These are phyloP conservation scores for Sphaerostilbella broomeana DNA, from an alignment of 2,329 filamentous ascomycete species.

Conservation along the genomic window DNA sequence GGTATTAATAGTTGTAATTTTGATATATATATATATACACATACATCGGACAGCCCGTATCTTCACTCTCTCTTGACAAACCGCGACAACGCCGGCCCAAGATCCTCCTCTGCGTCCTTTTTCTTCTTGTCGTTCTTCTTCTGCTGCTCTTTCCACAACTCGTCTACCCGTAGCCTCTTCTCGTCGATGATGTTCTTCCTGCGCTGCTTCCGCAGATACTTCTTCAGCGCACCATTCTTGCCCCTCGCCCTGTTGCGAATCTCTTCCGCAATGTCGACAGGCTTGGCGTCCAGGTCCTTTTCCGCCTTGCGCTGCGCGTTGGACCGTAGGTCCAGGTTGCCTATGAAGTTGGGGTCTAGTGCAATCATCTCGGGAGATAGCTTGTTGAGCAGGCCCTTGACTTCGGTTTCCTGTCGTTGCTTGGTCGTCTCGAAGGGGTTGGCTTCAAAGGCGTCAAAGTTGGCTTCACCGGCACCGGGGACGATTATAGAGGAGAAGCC, in stretches of 20 bases:
- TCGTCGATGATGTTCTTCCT: constrained; percentile 95
- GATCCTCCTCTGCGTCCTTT: constrained; percentile 59
- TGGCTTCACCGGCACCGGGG: constrained; percentile 91
- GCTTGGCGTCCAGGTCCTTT: constrained; percentile 69
- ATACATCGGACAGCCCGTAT: constrained; percentile 1
- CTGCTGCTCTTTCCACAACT: constrained; percentile 67
- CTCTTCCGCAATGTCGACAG: constrained; percentile 50
- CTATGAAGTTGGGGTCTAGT: constrained; percentile 85
- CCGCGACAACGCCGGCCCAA: constrained; percentile 79
- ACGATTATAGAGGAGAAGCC: constrained; percentile 89
- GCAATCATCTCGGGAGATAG: constrained; percentile 96
- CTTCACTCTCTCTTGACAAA: constrained; percentile 67
- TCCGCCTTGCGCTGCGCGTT: constrained; percentile 71
- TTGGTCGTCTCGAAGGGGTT: constrained; percentile 94
- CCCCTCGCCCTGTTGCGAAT: constrained; percentile 74
- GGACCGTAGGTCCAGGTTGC: constrained; percentile 75
- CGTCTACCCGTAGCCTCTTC: constrained; percentile 79
- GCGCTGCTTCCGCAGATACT: constrained; percentile 86
- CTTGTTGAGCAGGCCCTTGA: constrained; percentile 87
- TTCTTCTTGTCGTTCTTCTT: constrained; percentile 58
- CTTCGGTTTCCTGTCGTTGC: constrained; percentile 87
- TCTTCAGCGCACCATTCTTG: constrained; percentile 81
- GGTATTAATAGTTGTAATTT: too few species aligned
- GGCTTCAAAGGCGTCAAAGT: constrained; percentile 86
- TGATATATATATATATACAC: constrained; percentile 12